Evolutionary conservation across 2,329 filamentous ascomycete species (phyloP), one percentile per base, ranked within the genome.

Genomic region (Samsoniella hepiali): DNA sequence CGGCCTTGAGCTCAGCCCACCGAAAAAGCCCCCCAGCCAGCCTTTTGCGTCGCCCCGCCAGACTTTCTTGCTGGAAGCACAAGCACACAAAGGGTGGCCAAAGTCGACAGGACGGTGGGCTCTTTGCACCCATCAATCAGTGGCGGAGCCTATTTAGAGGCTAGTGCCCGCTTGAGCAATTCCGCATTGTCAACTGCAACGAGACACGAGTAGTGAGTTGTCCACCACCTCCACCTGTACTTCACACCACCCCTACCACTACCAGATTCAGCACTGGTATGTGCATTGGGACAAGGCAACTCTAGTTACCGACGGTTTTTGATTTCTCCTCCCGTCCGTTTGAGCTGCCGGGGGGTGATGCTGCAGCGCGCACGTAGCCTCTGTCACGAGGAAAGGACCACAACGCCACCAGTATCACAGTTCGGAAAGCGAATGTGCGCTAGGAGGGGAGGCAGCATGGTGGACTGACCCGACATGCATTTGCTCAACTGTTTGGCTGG

Each of bases 121-220:
- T 27, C 17, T 56, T 31, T 40, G 55, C 40, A 17, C 29, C 40
- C 40, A 57, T 49, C 34, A 9, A 57, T 49, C 34, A 9, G 57
- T 59, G 57, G 45, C 47, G 45, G 57, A 51, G 57, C 38, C 45
- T 42, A 22, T 22, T 22, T 22, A 31, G 36, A 40, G 58, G 57
- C 42, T 58, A 47, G 57, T 42, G 57, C 36, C 22, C 36, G 45
- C 58, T 51, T 51, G 58, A 60, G 47, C 47, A 51, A 60, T 51
- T 51, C 58, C 36, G 47, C 42, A 22, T 22, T n/a, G 32, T 27
- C 32, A 27, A 38, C 42, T 59, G 34, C 31, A 22, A 45, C 54
- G 40, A 57, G 54, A 57, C 54, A 57, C 38, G 54, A 57, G 15
- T 22, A n/a, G 27, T 57, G 54, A 57, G 54, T 40, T 27, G 57